phyloP scores from a whole-genome alignment of 495 filamentous ascomycete genomes.

The Penicillium verhagenii region DNA sequence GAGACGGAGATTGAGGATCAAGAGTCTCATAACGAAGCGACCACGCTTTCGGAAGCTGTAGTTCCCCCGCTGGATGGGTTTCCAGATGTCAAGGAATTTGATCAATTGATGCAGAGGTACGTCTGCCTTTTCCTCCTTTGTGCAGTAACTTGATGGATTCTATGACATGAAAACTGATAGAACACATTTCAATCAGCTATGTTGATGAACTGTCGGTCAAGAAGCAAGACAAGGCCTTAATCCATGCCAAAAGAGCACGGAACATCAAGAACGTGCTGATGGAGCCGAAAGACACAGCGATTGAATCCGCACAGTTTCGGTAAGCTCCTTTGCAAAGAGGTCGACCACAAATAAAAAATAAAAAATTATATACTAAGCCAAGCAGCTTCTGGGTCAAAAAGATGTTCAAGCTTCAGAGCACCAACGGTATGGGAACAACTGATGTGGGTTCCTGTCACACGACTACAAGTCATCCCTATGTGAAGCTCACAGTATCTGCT shows the following conservation, averaged over 20 bases:
- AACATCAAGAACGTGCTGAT: constrained; percentile 54
- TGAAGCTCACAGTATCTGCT: constrained; percentile 12
- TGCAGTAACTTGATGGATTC: background rate
- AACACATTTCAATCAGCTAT: constrained; percentile 30
- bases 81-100: constrained; percentile 52
- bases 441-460: constrained; percentile 27
- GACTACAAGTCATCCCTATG: background rate
- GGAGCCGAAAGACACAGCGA: constrained; percentile 57
- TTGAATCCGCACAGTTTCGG: constrained; percentile 59
- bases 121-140: background rate
- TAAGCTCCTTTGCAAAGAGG: constrained; percentile 9
- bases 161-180: background rate
- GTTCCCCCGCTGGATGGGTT: constrained; percentile 49
- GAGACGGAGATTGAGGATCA: constrained; percentile 47
- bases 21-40: constrained; percentile 41
- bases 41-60: constrained; percentile 46
- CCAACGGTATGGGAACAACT: constrained; percentile 34
- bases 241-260: constrained; percentile 52
- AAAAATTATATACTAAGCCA: constrained; percentile 14
- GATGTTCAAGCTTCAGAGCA: constrained; percentile 54
- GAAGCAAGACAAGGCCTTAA: constrained; percentile 60
- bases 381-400: constrained; percentile 60
- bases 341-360: too few relatives aligned
- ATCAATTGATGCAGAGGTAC: constrained; percentile 54
- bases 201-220: constrained; percentile 53